phyloP scores from a whole-genome alignment of 495 filamentous ascomycete species.

The Friedmanniomyces endolithicus region DNA sequence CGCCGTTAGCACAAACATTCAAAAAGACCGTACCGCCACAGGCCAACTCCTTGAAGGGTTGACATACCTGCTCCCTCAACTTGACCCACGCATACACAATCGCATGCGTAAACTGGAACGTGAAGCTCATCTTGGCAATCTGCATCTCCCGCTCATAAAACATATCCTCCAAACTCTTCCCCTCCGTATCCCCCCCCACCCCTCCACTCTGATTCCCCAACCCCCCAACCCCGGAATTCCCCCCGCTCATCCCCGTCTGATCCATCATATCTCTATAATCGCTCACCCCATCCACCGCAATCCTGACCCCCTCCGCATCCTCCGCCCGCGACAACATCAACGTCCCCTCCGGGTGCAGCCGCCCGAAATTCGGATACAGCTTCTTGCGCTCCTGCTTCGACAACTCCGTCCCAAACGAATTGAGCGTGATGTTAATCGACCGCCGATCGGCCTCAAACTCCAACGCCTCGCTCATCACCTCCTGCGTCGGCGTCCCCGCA shows the following conservation, averaged over 20 bases:
- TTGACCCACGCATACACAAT: constrained; percentile 98
- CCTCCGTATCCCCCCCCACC: constrained; percentile 54
- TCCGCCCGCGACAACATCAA: constrained; percentile 91
- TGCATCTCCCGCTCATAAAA: constrained; percentile 99
- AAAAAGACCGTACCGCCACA: background rate
- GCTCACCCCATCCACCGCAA: constrained; percentile 78
- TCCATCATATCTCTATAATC: constrained; percentile 97
- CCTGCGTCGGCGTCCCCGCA: constrained; percentile 73
- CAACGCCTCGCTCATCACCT: constrained; percentile 88
- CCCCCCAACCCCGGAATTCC: constrained; percentile 38
- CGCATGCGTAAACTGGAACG: constrained; percentile 86
- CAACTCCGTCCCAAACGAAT: constrained; percentile 96
- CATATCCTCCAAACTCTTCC: constrained; percentile 87
- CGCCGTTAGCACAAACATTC: background rate
- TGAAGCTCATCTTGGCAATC: constrained; percentile 87
- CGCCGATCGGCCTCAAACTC: constrained; percentile 93
- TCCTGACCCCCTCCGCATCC: constrained; percentile 81
- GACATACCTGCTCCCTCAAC: constrained; percentile 82
- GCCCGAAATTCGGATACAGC: constrained; percentile 84
- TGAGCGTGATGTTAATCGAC: constrained; percentile 98
- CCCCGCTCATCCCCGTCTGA: constrained; percentile 66
- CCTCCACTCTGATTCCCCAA: constrained; percentile 77
- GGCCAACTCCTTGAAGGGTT: background rate
- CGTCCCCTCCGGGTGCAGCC: constrained; percentile 84
- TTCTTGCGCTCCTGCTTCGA: constrained; percentile 89